Evolutionary conservation across 2,329 filamentous ascomycete species (phyloP).

Genomic region (Teratosphaeria viscida): DNA sequence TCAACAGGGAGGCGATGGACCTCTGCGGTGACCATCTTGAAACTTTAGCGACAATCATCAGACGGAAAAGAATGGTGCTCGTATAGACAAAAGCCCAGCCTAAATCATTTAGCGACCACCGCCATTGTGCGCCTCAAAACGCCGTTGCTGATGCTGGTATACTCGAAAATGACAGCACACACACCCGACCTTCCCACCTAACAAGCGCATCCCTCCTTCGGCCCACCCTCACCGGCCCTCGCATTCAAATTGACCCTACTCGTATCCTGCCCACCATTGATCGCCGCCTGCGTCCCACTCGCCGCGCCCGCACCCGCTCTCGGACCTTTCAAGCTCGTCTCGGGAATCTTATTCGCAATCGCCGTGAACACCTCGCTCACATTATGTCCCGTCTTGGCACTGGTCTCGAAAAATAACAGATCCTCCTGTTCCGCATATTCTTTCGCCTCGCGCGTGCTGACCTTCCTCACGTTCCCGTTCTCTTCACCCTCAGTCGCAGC

Average conservation of each 20-base stretch:
- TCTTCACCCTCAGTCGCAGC: conserved; percentile 38
- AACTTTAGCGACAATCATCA: neutral
- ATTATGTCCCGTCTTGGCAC: conserved; percentile 90
- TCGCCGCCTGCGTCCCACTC: conserved; percentile 46
- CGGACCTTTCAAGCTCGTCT: conserved; percentile 86
- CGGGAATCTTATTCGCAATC: conserved; percentile 94
- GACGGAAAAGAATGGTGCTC: neutral
- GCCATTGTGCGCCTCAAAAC: neutral
- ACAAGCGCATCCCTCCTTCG: conserved; percentile 88
- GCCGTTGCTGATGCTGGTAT: neutral
- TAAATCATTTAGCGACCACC: neutral
- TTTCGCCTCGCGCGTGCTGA: conserved; percentile 84
- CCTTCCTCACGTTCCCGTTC: conserved; percentile 68
- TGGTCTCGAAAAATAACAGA: conserved; percentile 94
- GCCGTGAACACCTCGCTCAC: conserved; percentile 95
- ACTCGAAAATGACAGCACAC: neutral
- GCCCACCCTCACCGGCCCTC: conserved; percentile 44
- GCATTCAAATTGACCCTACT: conserved; percentile 72
- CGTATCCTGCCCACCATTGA: conserved; percentile 48
- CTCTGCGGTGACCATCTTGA: neutral
- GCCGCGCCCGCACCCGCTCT: conserved; percentile 47
- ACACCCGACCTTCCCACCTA: conserved; percentile 29
- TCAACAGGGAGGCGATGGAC: no score
- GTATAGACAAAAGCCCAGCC: neutral
- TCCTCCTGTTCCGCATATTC: conserved; percentile 90